Conservation (phyloP, 495 filamentous ascomycete species). For the Neurospora sp. region DNA sequence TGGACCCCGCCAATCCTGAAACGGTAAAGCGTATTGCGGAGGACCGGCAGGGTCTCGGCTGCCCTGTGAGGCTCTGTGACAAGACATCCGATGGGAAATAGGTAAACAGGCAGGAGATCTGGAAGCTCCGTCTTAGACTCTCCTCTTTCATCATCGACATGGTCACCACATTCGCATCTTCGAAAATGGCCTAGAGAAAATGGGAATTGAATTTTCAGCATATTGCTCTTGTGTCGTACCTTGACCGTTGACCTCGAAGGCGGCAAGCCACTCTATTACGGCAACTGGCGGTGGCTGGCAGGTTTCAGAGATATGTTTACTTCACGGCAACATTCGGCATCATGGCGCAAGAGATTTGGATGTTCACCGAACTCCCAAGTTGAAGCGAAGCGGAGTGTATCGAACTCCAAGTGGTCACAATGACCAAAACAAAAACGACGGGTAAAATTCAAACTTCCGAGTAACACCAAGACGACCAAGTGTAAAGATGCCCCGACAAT, state of each 20-base stretch:
- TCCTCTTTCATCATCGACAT: not conserved
- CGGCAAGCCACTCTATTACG: not conserved
- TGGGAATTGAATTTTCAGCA: not conserved
- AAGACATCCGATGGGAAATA: not conserved
- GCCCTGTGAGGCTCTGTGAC: slow-evolving; percentile 8
- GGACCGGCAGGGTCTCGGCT: not conserved
- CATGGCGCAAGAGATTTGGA: not conserved
- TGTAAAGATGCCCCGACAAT: not conserved
- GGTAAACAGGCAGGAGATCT: not conserved
- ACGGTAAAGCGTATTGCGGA: not conserved
- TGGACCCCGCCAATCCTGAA: not conserved
- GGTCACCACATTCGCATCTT: not conserved
- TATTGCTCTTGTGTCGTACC: not conserved
- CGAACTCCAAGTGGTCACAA: not conserved
- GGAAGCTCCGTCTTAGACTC: not conserved
- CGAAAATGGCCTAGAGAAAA: not conserved
- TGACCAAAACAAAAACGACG: not conserved
- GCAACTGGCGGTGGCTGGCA: not conserved
- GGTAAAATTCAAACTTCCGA: not conserved
- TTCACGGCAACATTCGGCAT: not conserved
- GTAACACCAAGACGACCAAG: not conserved
- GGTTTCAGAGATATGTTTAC: not conserved
- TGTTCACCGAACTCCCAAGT: not conserved
- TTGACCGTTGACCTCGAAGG: not conserved
- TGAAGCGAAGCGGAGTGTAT: not conserved